Percentiles rank a stretch among this genome's conserved stretches.
Conservation (phyloP, 768 basidiomycete species). For the Tephrocybe sp. region DNA sequence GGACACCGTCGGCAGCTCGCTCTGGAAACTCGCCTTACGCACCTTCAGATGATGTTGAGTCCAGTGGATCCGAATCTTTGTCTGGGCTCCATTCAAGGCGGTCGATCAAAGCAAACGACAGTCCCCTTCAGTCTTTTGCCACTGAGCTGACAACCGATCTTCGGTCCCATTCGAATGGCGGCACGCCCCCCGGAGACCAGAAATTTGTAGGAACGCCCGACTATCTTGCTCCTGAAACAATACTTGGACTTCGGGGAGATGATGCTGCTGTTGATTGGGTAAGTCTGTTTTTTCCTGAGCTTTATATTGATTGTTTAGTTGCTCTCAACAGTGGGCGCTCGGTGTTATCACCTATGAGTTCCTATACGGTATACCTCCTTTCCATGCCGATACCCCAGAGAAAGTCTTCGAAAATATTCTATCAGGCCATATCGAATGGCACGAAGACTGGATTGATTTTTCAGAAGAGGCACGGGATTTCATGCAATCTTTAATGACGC, state of each 20-base stretch:
- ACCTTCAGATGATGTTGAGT: conserved; percentile 81
- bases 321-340: conserved; percentile 80
- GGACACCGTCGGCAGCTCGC: conserved; percentile 57
- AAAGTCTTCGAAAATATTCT: conserved; percentile 98
- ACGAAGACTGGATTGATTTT: conserved; percentile 88
- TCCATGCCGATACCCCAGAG: conserved; percentile 96
- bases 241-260: conserved; percentile 92
- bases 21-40: conserved; percentile 63
- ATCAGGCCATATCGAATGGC: conserved; percentile 92
- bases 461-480: conserved; percentile 87
- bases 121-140: conserved; percentile 84
- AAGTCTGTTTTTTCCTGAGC: conserved; percentile 21
- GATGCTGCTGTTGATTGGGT: conserved; percentile 98
- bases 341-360: conserved; percentile 99
- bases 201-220: conserved; percentile 98
- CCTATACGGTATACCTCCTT: conserved; percentile 93
- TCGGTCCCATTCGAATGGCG: conserved; percentile 68
- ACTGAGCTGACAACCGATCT: conserved; percentile 81
- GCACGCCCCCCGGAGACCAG: conserved; percentile 80
- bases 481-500: conserved; percentile 81
- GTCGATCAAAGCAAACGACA: conserved; percentile 53
- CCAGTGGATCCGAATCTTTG: conserved; percentile 77
- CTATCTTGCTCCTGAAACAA: conserved; percentile 94
- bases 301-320: conserved; percentile 8
- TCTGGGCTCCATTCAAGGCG: conserved; percentile 53